Base-by-base conservation (phyloP, 169 alveolate species). In the Eimeria brunetti region DNA sequence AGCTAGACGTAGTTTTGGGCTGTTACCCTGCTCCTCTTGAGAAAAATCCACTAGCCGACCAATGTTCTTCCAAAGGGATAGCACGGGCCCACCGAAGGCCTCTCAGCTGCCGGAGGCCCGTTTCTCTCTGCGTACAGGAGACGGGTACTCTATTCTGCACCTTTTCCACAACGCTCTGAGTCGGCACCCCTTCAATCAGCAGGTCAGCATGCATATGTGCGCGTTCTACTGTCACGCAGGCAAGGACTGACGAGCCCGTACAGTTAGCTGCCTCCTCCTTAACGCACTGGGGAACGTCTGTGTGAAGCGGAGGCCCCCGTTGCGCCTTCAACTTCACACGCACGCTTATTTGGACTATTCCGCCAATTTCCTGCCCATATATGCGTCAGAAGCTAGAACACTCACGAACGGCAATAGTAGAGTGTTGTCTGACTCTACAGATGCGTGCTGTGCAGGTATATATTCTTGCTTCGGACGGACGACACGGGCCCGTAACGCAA, bases 141-240 rank as follows among this genome's bases (percentile, higher is more conserved):
- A 58, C 46, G 81, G 81, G 33, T 46, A n/a, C 60, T 49, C 81
- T 30, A 18, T 86, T 56, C 24, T 86, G 83, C 78, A 41, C 51
- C 81, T 62, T 20, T 86, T 86, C 33, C 14, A 67, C 33, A 81
- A 86, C 80, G 64, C 92, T 16, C 92, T 86, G 51, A 62, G 33
- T 27, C 92, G 92, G 3, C 92, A 86, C 33, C 92, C 92, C 24
- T 86, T 36, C 38, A 86, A 86, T 41, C 92, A 86, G 92, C 92
- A 86, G 64, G 92, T 86, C 24, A 0, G 92, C 30, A 11, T 27
- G 56, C 60, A 27, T 8, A 12, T 64, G 12, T 27, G 27, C 20
- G 27, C 14, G 56, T 3, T 20, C 6, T 73, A 36, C 20, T 38
- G 18, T 36, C 53, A 73, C 53, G 4, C 2, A 3, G 18, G 18